These are phyloP conservation scores for Cercospora zeina DNA, from an alignment of 2,329 filamentous ascomycete genomes.

Conservation along the genomic window DNA sequence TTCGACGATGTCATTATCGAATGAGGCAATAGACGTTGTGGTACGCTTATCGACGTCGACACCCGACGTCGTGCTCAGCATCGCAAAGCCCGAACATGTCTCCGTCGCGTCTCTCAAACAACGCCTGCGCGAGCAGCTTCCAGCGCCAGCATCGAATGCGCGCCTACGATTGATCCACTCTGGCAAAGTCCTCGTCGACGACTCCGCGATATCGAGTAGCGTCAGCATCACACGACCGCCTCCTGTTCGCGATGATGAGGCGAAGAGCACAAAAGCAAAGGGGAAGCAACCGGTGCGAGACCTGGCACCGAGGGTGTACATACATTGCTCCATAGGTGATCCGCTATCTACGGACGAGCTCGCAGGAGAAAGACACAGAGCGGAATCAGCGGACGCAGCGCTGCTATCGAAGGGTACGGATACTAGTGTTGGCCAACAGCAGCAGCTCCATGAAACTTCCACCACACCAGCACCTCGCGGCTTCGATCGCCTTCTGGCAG, in stretches of 20 bases:
- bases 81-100: slow-evolving; percentile 66
- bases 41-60: slow-evolving; percentile 87
- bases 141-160: slow-evolving; percentile 60
- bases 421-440: slow-evolving; percentile 33
- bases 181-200: slow-evolving; percentile 80
- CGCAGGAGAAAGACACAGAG: slow-evolving; percentile 57
- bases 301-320: slow-evolving; percentile 65
- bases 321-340: slow-evolving; percentile 88
- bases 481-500: slow-evolving; percentile 79
- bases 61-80: slow-evolving; percentile 77
- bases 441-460: slow-evolving; percentile 33
- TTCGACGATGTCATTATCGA: slow-evolving; percentile 2
- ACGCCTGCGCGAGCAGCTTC: slow-evolving; percentile 72
- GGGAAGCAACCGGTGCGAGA: slow-evolving; percentile 65
- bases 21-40: slow-evolving; percentile 63
- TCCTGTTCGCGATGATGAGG: slow-evolving; percentile 39
- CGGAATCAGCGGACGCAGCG: slow-evolving; percentile 43
- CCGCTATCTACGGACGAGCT: slow-evolving; percentile 69
- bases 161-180: slow-evolving; percentile 87
- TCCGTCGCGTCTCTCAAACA: slow-evolving; percentile 79
- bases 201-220: slow-evolving; percentile 65
- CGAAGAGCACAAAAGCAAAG: slow-evolving; percentile 53
- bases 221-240: slow-evolving; percentile 64
- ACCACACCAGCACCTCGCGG: slow-evolving; percentile 67
- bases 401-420: slow-evolving; percentile 35